phyloP scores from a whole-genome alignment of 257 asterid genomes.

The Fraxinus americana region DNA sequence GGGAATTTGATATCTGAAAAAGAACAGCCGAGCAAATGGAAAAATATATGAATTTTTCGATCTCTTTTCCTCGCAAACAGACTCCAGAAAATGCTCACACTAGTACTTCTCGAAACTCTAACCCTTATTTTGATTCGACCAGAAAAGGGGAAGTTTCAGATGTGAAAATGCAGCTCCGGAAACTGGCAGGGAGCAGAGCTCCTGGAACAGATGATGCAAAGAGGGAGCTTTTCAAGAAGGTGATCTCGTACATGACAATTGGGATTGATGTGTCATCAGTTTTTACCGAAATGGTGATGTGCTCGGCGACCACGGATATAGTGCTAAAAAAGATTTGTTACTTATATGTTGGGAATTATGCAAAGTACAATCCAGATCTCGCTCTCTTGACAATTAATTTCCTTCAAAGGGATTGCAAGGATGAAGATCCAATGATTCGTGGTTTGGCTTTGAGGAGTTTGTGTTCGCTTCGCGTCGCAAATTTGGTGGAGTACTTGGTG shows the following conservation, averaged over 20 bases:
- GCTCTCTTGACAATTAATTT: slow-evolving; percentile 94
- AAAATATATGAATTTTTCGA: slow-evolving; percentile 1
- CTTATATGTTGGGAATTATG: slow-evolving; percentile 92
- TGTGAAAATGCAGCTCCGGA: slow-evolving; percentile 91
- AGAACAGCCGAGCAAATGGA: slow-evolving; percentile 1
- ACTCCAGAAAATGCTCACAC: slow-evolving; percentile 6
- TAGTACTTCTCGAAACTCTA: slow-evolving; percentile 21
- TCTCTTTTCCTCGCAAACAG: not conserved
- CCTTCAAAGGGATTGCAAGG: slow-evolving; percentile 97
- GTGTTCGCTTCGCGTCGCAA: slow-evolving; percentile 94
- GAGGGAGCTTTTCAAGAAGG: slow-evolving; percentile 94
- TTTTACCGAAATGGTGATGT: slow-evolving; percentile 99
- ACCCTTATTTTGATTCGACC: slow-evolving; percentile 33
- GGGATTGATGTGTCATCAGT: slow-evolving; percentile 95
- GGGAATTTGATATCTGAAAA: not conserved
- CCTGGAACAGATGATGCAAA: slow-evolving; percentile 95
- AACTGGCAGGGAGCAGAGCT: slow-evolving; percentile 92
- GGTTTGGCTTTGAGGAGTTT: slow-evolving; percentile 97
- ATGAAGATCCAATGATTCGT: slow-evolving; percentile 99
- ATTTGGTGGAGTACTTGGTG: slow-evolving; percentile 97
- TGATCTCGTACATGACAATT: slow-evolving; percentile 93
- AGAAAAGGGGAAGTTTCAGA: slow-evolving; percentile 98
- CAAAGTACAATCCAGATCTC: slow-evolving; percentile 93
- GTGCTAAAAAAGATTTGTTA: slow-evolving; percentile 94
- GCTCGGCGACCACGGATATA: slow-evolving; percentile 95